Evolutionary conservation across 345 rosid genomes (phyloP).

Genomic region (Toxicodendron radicans): DNA sequence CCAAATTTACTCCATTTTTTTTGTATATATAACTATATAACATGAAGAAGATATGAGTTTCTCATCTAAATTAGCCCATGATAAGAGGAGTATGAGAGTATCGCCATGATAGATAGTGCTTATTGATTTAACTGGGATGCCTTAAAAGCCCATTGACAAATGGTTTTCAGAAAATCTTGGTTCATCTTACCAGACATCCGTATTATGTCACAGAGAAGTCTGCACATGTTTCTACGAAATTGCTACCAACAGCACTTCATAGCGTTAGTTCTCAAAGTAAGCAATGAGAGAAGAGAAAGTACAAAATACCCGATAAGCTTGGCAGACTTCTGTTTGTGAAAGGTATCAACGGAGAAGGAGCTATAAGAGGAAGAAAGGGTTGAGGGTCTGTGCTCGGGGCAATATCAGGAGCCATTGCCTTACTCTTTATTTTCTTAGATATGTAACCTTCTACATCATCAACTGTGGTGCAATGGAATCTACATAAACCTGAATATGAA

Average conservation of each 20-base stretch:
- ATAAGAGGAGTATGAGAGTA: background rate
- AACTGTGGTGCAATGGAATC: conserved; percentile 18
- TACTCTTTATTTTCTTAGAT: conserved; percentile 7
- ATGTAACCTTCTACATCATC: background rate
- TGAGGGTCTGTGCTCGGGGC: conserved; percentile 36
- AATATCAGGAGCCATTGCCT: conserved; percentile 24
- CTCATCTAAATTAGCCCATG: background rate
- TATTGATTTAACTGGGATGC: background rate
- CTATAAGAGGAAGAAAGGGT: conserved; percentile 59
- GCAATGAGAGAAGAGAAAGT: conserved; percentile 7
- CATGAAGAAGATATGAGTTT: background rate
- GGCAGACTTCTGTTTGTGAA: conserved; percentile 43
- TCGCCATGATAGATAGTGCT: background rate
- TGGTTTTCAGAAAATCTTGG: conserved; percentile 5
- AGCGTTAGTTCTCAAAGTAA: background rate
- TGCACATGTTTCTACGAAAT: background rate
- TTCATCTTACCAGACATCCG: background rate
- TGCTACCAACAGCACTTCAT: background rate
- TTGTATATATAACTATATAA: background rate
- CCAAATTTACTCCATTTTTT: background rate
- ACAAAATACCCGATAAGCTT: conserved; percentile 45
- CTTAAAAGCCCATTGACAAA: background rate
- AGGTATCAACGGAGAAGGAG: conserved; percentile 57
- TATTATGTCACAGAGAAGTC: background rate
- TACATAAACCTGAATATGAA: conserved; percentile 21